A percentile compares a stretch with the other conserved stretches of the same genome.
Evolutionary conservation across 305 asterid genomes (phyloP).

Genomic region (Fraxinus albicans): DNA sequence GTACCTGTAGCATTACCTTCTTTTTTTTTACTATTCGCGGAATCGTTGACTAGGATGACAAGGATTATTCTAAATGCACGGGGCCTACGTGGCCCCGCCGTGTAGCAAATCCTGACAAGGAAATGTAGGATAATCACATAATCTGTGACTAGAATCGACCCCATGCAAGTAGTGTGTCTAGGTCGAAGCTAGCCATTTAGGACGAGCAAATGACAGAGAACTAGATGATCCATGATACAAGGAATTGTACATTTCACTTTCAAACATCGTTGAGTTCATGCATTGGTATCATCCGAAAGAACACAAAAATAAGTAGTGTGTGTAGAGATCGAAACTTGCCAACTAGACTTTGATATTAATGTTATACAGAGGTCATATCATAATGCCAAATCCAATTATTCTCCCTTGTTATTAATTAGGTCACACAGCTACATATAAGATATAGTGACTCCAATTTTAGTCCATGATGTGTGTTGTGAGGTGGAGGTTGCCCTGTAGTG

Average conservation of each 20-base stretch:
- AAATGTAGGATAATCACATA: no score
- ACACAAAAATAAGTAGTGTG: not conserved
- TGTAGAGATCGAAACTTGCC: not conserved
- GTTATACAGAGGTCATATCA: not conserved
- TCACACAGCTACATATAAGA: not conserved
- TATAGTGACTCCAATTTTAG: not conserved
- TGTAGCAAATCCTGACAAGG: no score
- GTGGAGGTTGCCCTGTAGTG: not conserved
- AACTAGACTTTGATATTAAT: not conserved
- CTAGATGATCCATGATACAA: no score
- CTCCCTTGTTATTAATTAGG: not conserved
- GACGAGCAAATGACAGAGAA: not conserved
- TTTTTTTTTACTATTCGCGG: no score
- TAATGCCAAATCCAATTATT: not conserved
- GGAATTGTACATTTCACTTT: not conserved
- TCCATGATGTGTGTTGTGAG: not conserved
- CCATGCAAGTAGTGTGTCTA: not conserved
- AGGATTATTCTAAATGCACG: no score
- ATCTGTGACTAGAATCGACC: not conserved
- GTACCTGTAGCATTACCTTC: no score
- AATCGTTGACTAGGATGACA: no score
- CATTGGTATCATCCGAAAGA: not conserved
- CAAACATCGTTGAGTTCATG: not conserved
- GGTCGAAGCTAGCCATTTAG: not conserved
- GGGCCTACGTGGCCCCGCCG: no score